phyloP scores from a whole-genome alignment of 176 grass and related monocot genomes.

The Neostapfia colusana region DNA sequence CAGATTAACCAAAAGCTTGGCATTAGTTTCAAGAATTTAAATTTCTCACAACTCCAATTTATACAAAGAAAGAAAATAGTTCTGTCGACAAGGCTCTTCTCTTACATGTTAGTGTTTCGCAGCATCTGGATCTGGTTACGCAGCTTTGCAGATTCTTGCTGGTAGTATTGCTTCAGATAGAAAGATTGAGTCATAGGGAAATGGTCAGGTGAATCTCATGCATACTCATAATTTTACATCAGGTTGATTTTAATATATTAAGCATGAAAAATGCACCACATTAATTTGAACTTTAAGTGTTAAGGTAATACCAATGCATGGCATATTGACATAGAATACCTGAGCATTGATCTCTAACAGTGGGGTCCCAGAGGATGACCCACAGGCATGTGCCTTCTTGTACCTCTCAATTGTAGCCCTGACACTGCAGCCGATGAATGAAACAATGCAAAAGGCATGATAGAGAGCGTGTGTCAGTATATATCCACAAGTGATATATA shows the following conservation, averaged over 20 bases:
- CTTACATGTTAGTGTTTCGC: conserved; percentile 78
- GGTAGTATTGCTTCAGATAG: conserved; percentile 76
- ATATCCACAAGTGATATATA: not conserved
- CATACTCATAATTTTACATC: not conserved
- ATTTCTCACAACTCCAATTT: not conserved
- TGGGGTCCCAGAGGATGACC: conserved; percentile 46
- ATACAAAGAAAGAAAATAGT: not conserved
- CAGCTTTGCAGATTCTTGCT: conserved; percentile 80
- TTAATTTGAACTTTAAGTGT: not conserved
- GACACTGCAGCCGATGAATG: conserved; percentile 40
- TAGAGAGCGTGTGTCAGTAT: conserved; percentile 1
- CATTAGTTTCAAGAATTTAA: not conserved
- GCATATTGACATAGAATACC: conserved; percentile 13
- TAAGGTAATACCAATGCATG: not conserved
- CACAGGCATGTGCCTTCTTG: conserved; percentile 66
- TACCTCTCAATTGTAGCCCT: conserved; percentile 72
- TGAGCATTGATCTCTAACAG: conserved; percentile 64
- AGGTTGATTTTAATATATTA: not conserved
- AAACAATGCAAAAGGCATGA: conserved; percentile 31
- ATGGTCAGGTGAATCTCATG: not conserved
- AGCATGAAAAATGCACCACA: not conserved
- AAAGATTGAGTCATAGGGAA: not conserved
- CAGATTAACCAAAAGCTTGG: not conserved
- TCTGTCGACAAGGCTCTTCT: not conserved
- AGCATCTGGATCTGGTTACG: conserved; percentile 84